Percentiles rank a stretch among this genome's conserved stretches.
phyloP scores from a whole-genome alignment of 495 filamentous ascomycete genomes.

The Apodospora peruviana region DNA sequence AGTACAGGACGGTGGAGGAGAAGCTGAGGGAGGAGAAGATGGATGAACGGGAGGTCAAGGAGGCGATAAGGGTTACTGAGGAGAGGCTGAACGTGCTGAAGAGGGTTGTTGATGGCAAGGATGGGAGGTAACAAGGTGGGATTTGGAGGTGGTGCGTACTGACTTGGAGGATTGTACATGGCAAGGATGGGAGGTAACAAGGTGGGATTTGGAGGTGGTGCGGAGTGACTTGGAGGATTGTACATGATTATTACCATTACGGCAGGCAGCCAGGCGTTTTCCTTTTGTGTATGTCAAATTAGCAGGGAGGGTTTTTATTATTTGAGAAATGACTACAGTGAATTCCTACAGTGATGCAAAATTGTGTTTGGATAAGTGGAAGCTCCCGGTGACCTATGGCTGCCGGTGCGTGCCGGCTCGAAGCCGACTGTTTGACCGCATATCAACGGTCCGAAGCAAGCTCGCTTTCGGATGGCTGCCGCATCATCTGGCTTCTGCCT shows the following conservation, averaged over 20 bases:
- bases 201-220: not conserved
- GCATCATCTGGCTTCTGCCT: too few species aligned
- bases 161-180: conserved; percentile 52
- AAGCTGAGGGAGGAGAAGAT: conserved; percentile 65
- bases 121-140: conserved; percentile 17
- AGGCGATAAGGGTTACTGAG: conserved; percentile 81
- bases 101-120: conserved; percentile 51
- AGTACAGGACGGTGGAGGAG: conserved; percentile 45
- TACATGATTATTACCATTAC: not conserved
- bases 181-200: conserved; percentile 22
- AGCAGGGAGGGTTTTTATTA: too few species aligned
- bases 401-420: too few species aligned
- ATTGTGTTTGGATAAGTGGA: too few species aligned
- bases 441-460: too few species aligned
- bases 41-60: conserved; percentile 72
- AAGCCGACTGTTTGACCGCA: too few species aligned
- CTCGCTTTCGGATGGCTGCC: too few species aligned
- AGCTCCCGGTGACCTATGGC: too few species aligned
- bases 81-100: conserved; percentile 73
- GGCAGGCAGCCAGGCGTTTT: not conserved
- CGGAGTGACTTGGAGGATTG: conserved; percentile 24
- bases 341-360: too few species aligned
- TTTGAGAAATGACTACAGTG: too few species aligned
- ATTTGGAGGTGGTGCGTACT: not conserved
- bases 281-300: too few species aligned